Percentiles rank a stretch among this genome's conserved stretches.
Conservation (phyloP, 2,329 filamentous ascomycete genomes). For the Talaromyces sp. region DNA sequence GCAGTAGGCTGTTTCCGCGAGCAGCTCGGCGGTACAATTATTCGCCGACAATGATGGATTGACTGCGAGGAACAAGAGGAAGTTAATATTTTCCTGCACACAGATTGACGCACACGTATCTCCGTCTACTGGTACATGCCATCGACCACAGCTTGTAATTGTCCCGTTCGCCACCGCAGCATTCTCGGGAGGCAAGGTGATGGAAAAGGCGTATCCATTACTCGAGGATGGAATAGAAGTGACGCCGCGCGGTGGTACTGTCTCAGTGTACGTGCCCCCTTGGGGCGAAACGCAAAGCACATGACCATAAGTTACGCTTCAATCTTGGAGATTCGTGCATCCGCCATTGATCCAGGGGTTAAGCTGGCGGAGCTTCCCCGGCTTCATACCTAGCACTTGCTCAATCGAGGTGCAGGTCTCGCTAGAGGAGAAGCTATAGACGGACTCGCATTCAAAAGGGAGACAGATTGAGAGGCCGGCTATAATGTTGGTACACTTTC, state of each 20-base stretch:
- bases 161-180: constrained; percentile 19
- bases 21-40: constrained; percentile 19
- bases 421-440: no score
- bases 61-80: constrained; percentile 19
- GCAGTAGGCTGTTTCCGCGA: constrained; percentile 21
- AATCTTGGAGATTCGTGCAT: constrained; percentile 16
- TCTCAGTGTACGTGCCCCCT: constrained; percentile 1
- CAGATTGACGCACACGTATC: constrained; percentile 25
- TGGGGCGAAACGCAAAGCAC: constrained; percentile 17
- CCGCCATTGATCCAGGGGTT: constrained; percentile 6
- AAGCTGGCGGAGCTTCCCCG: no score
- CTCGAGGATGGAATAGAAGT: background rate
- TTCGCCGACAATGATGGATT: constrained; percentile 22
- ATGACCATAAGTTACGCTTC: constrained; percentile 7
- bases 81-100: constrained; percentile 19
- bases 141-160: constrained; percentile 2
- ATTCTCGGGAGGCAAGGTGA: constrained; percentile 19
- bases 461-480: no score
- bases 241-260: background rate
- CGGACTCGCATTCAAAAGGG: no score
- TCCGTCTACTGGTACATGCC: constrained; percentile 18
- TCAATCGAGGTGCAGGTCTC: no score
- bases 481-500: no score
- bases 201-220: background rate
- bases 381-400: no score